Evolutionary conservation across 2,329 filamentous ascomycete genomes (phyloP).

Genomic region (Cytospora chrysosperma): DNA sequence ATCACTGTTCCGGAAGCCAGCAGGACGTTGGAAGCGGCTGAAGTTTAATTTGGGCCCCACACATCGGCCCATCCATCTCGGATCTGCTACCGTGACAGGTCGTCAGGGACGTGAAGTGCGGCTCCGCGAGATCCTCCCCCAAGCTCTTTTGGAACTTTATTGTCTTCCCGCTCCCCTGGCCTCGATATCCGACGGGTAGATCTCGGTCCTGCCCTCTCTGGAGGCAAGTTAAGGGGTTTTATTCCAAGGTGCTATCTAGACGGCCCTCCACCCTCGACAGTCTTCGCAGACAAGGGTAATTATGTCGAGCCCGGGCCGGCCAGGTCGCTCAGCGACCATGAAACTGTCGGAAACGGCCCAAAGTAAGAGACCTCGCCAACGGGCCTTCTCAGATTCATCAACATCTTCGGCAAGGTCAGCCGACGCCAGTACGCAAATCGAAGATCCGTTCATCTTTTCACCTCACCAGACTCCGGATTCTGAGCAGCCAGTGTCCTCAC

Average conservation of each 20-base stretch:
- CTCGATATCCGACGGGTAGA: slow-evolving; percentile 4
- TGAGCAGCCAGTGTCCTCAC: slow-evolving; percentile 24
- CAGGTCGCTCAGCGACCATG: slow-evolving; percentile 32
- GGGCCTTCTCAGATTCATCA: slow-evolving; percentile 45
- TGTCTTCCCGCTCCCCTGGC: neutral
- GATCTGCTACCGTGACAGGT: slow-evolving; percentile 10
- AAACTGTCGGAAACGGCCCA: slow-evolving; percentile 34
- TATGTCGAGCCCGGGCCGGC: slow-evolving; percentile 10
- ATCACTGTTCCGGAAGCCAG: neutral
- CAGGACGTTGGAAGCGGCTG: slow-evolving; percentile 14
- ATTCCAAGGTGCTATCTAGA: neutral
- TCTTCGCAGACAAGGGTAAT: neutral
- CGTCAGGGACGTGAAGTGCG: slow-evolving; percentile 12
- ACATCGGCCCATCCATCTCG: slow-evolving; percentile 4
- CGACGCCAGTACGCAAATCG: slow-evolving; percentile 28
- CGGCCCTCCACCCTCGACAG: neutral
- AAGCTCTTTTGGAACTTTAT: slow-evolving; percentile 14
- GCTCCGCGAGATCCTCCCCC: slow-evolving; percentile 11
- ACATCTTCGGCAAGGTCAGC: slow-evolving; percentile 36
- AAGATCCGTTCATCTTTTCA: slow-evolving; percentile 39
- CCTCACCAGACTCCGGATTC: slow-evolving; percentile 34
- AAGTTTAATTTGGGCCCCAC: slow-evolving; percentile 15
- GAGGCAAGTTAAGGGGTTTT: neutral
- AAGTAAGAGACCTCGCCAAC: slow-evolving; percentile 12
- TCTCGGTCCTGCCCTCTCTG: neutral